These are phyloP conservation scores for Paragyromitra xinjiangensis DNA, from an alignment of 495 filamentous ascomycete genomes.

Conservation along the genomic window DNA sequence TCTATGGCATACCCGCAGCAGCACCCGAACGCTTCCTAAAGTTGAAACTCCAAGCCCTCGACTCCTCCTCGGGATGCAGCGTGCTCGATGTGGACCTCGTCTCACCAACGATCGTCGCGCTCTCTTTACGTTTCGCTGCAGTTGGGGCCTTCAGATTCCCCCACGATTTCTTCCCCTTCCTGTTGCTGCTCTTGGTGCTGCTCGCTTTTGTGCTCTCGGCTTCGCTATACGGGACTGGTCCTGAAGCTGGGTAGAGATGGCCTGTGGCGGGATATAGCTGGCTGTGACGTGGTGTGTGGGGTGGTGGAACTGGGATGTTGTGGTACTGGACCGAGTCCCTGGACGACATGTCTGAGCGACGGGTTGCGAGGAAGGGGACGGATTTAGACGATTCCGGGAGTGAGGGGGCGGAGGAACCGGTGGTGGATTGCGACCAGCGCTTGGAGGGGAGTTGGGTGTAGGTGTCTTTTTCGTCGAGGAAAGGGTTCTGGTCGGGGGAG, in stretches of 20 bases:
- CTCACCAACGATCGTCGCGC: background rate
- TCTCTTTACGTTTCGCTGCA: conserved; percentile 19
- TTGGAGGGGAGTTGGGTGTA: conserved; percentile 44
- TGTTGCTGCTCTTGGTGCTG: background rate
- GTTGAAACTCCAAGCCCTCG: conserved; percentile 38
- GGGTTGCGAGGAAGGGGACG: conserved; percentile 48
- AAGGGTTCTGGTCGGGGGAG: conserved; percentile 49
- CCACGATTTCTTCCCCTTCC: conserved; percentile 37
- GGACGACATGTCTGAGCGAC: conserved; percentile 15
- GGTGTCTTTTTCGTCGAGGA: conserved; percentile 43
- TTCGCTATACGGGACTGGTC: conserved; percentile 20
- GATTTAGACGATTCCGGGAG: conserved; percentile 31
- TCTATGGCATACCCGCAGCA: background rate
- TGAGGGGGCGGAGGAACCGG: conserved; percentile 19
- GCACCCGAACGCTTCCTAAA: conserved; percentile 36
- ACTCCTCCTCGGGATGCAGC: conserved; percentile 15
- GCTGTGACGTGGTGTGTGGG: conserved; percentile 22
- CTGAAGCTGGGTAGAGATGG: conserved; percentile 33
- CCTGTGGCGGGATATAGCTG: conserved; percentile 37
- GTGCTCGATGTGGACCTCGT: conserved; percentile 21
- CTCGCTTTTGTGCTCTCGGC: background rate
- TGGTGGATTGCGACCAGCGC: conserved; percentile 41
- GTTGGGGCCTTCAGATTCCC: conserved; percentile 33
- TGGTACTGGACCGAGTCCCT: conserved; percentile 24
- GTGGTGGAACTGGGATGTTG: conserved; percentile 31